These are phyloP conservation scores for Dichomitus squalens DNA, from an alignment of 1,284 basidiomycete species.

Conservation along the genomic window DNA sequence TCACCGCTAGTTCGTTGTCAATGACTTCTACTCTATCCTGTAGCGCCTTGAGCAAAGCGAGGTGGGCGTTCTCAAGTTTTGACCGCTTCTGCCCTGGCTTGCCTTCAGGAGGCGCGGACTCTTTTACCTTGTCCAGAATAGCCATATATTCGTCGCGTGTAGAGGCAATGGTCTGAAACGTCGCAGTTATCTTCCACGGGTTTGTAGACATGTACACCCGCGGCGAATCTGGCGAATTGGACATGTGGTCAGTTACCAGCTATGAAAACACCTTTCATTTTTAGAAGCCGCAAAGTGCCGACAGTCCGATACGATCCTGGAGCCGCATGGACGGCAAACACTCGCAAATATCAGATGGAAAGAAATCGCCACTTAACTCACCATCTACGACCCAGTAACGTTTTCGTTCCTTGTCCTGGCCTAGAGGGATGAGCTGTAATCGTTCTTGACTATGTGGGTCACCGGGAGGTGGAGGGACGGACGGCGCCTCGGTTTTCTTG, in stretches of 20 bases:
- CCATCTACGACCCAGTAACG: constrained; percentile 84
- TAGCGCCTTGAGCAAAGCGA: constrained; percentile 59
- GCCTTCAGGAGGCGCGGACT: constrained; percentile 46
- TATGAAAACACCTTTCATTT: constrained; percentile 11
- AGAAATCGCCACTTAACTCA: constrained; percentile 50
- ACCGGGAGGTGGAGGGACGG: constrained; percentile 50
- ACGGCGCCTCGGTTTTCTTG: constrained; percentile 69
- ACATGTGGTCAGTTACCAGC: constrained; percentile 29
- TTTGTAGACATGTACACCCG: constrained; percentile 80
- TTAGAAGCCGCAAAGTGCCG: constrained; percentile 22
- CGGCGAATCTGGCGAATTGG: constrained; percentile 65
- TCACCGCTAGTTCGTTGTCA: constrained; percentile 69
- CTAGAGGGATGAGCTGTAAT: constrained; percentile 66
- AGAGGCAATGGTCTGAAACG: constrained; percentile 68
- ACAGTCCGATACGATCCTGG: constrained; percentile 24
- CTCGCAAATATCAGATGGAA: constrained; percentile 58
- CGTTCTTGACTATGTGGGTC: constrained; percentile 65
- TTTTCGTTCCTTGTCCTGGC: constrained; percentile 70
- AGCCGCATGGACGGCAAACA: constrained; percentile 59
- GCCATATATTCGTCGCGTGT: constrained; percentile 70
- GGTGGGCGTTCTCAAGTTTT: constrained; percentile 59
- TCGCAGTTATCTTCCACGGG: constrained; percentile 81
- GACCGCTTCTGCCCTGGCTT: constrained; percentile 51
- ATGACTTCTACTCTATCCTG: constrained; percentile 65
- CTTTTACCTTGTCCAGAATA: constrained; percentile 62